Conservation (phyloP, 345 rosid species). For the Trapa bicornis region DNA sequence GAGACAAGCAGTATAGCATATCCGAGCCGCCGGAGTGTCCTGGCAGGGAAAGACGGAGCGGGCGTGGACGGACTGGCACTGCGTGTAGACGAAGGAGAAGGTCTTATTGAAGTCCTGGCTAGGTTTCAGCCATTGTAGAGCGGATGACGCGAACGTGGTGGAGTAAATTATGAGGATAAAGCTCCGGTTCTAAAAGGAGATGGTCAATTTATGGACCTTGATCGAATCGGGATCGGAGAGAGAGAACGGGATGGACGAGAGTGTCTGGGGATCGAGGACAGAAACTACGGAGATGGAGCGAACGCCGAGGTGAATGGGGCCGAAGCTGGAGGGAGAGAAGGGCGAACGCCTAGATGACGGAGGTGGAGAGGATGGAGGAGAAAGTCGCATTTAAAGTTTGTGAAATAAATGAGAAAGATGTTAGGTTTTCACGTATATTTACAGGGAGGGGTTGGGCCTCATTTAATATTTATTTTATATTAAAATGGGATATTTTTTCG, state of each 20-base stretch:
- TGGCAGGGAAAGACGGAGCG: slow-evolving; percentile 90
- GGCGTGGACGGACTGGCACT: slow-evolving; percentile 84
- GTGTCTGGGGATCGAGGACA: slow-evolving; percentile 38
- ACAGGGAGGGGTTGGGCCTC: no score
- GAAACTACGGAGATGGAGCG: slow-evolving; percentile 43
- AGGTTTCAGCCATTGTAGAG: slow-evolving; percentile 84
- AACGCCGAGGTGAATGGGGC: slow-evolving; percentile 50
- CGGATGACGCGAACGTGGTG: slow-evolving; percentile 62
- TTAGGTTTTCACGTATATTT: no score
- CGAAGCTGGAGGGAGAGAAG: slow-evolving; percentile 54
- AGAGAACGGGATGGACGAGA: slow-evolving; percentile 28
- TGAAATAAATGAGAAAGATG: no score
- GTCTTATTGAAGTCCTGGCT: slow-evolving; percentile 55
- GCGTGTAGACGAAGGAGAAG: slow-evolving; percentile 69
- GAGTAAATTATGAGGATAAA: slow-evolving; percentile 38
- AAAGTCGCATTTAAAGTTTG: no score
- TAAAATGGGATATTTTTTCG: no score
- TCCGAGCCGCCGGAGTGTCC: slow-evolving; percentile 85
- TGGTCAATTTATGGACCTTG: slow-evolving; percentile 34
- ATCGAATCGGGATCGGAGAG: slow-evolving; percentile 34
- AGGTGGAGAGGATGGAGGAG: slow-evolving; percentile 58
- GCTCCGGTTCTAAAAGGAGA: slow-evolving; percentile 32
- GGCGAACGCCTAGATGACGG: slow-evolving; percentile 64
- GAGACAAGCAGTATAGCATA: slow-evolving; percentile 45
- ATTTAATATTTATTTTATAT: no score